phyloP scores from a whole-genome alignment of 257 asterid species.

The Nicotiana sylvestris region DNA sequence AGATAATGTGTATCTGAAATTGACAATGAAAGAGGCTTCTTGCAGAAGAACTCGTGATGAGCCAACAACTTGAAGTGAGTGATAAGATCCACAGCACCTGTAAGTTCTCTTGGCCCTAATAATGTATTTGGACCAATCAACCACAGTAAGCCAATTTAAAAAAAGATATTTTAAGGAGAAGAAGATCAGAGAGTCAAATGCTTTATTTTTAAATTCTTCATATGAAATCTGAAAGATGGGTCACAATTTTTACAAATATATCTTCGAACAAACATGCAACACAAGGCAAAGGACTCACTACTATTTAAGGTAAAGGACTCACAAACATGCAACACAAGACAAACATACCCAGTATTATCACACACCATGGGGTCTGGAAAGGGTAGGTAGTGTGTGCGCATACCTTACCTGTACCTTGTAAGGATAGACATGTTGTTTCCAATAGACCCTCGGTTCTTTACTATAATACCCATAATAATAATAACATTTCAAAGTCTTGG shows the following conservation, averaged over 20 bases:
- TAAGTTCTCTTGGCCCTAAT: constrained; percentile 90
- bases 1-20: constrained; percentile 90
- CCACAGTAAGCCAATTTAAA: constrained; percentile 4
- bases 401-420: no score
- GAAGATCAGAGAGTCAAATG: neutral
- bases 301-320: neutral
- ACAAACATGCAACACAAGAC: neutral
- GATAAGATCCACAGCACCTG: constrained; percentile 93
- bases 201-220: neutral
- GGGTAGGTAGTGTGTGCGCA: no score
- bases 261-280: neutral
- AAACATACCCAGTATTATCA: neutral
- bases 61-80: constrained; percentile 77
- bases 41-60: constrained; percentile 91
- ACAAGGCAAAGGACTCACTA: neutral
- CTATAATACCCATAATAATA: no score
- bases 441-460: no score
- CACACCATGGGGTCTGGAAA: no score
- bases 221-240: neutral
- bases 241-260: neutral
- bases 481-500: no score
- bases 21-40: constrained; percentile 80
- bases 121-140: constrained; percentile 23
- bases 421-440: no score
- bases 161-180: neutral